Evolutionary conservation across 2,329 filamentous ascomycete species (phyloP), one percentile per base, ranked within the genome.

Genomic region (Nemania bipapillata): DNA sequence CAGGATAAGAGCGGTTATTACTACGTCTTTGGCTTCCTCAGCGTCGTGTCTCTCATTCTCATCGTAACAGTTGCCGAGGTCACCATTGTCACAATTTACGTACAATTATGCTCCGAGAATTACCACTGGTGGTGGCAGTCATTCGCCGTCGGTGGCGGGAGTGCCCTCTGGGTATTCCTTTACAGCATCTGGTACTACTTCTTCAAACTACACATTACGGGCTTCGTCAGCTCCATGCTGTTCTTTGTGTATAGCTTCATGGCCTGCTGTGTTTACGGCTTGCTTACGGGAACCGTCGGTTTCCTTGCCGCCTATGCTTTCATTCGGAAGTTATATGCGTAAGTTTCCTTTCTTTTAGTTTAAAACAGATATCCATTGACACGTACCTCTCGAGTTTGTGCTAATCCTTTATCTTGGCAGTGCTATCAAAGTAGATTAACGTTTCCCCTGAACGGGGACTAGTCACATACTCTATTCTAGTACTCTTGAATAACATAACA

Each of bases 71-170:
- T 97, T 32, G 89, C 92, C 73, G 92, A 96, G 81, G 92, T 94
- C 59, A 94, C 92, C 0, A 88, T 97, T 24, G 92, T 96, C 66
- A 90, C 90, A 1, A 91, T 93, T 17, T 96, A 97, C 80, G 87
- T 92, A 55, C 91, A 93, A 81, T 87, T 97, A 20, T 95, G 92
- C 81, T 86, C 89, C 1, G 93, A 96, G 86, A 94, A 96, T 79
- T 91, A 96, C 80, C 87, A 93, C 78, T 97, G 93, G 93, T 96
- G 92, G 92, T 96, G 93, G 93, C 91, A 92, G 79, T 93, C 91
- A 59, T 96, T 97, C 82, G 81, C 92, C 56, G 87, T 94, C 8
- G 93, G 93, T 52, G 91, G 90, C 55, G 89, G 90, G 73, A 93
- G 90, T 73, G 88, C 91, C 6, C 79, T 93, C 68, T 97, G 93